Base-by-base conservation (phyloP, 305 asterid genomes). In the Plantago rigida region DNA sequence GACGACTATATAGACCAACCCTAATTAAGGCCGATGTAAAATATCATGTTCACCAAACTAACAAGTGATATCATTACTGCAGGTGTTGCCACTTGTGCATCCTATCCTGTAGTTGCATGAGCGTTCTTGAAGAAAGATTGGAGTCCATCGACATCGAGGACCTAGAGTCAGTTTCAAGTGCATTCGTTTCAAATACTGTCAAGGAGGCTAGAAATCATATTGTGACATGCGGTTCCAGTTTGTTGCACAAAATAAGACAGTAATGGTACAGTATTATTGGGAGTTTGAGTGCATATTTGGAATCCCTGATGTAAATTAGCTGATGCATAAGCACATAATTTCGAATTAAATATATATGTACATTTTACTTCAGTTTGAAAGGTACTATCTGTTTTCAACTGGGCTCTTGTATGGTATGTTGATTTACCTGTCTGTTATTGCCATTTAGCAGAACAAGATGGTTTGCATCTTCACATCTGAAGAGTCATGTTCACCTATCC, bases 61-160 rank as follows among this genome's bases (percentile, higher is more conserved):
- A 13, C 53, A 22, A 22, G 26, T 22, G 26, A 22, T 22, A 22
- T 1, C 26, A 22, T 22, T 22, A 22, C 26, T 71, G 69, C 78
- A 78, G 85, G 95, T 56, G 80, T 89, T 55, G 84, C 95, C n/a
- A 89, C 95, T 47, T 89, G 97, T 72, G 94, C 97, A 41, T 85
- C 97, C 4, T 89, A 78, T 68, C 96, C 97, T 9, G 17, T 75
- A 13, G 87, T 87, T 73, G 85, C 82, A 11, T 85, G 63, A 71
- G 59, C 63, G 54, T 46, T 57, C 0, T 1, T 51, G 69, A 68
- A n/a, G 56, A 53, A 59, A 39, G 19, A 11, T 46, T 13, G 47
- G 75, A 63, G 46, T 36, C 48, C 17, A 13, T 24, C 46, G 1
- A 22, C 26, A 22, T 22, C 26, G 26, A 22, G 26, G 0, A 17